Percentiles rank a stretch among this genome's conserved stretches.
phyloP scores from a whole-genome alignment of 371 early-diverging fungal genomes.

The Rhizoclosmatium hyalinum region DNA sequence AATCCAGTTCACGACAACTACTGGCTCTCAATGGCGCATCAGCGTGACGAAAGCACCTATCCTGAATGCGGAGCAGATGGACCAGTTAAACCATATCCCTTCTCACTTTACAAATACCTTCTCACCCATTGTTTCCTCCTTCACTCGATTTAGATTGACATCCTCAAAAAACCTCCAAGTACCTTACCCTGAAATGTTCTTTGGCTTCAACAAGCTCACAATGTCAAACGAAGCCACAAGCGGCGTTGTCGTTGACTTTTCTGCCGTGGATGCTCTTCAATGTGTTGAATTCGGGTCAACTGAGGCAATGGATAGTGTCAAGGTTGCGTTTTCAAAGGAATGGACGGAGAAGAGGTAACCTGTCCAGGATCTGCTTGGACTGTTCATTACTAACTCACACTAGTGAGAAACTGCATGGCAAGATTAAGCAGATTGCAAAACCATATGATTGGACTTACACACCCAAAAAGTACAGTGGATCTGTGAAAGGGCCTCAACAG shows the following conservation, averaged over 20 bases:
- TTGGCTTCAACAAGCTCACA: slow-evolving; percentile 77
- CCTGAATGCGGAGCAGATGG: slow-evolving; percentile 72
- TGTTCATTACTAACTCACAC: slow-evolving; percentile 2
- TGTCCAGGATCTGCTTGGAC: not conserved
- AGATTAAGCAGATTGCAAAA: slow-evolving; percentile 80
- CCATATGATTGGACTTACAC: slow-evolving; percentile 97
- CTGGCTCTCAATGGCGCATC: slow-evolving; percentile 66
- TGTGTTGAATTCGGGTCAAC: slow-evolving; percentile 67
- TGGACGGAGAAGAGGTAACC: slow-evolving; percentile 81
- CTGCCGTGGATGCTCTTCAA: slow-evolving; percentile 78
- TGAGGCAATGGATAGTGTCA: slow-evolving; percentile 69
- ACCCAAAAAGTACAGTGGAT: slow-evolving; percentile 76
- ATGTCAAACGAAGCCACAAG: slow-evolving; percentile 42
- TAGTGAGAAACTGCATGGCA: slow-evolving; percentile 53
- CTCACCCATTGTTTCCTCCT: too few relatives aligned
- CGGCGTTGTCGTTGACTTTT: slow-evolving; percentile 63
- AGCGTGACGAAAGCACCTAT: slow-evolving; percentile 73
- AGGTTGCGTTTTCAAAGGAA: slow-evolving; percentile 82
- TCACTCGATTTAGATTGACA: not conserved
- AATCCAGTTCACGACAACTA: slow-evolving; percentile 4
- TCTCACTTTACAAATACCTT: too few relatives aligned
- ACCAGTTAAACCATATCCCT: slow-evolving; percentile 43
- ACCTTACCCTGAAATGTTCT: slow-evolving; percentile 93
- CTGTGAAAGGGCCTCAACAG: slow-evolving; percentile 30
- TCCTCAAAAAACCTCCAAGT: slow-evolving; percentile 63